Evolutionary conservation across 352 stramenopile species (phyloP).

Genomic region (Phytophthora sojae): DNA sequence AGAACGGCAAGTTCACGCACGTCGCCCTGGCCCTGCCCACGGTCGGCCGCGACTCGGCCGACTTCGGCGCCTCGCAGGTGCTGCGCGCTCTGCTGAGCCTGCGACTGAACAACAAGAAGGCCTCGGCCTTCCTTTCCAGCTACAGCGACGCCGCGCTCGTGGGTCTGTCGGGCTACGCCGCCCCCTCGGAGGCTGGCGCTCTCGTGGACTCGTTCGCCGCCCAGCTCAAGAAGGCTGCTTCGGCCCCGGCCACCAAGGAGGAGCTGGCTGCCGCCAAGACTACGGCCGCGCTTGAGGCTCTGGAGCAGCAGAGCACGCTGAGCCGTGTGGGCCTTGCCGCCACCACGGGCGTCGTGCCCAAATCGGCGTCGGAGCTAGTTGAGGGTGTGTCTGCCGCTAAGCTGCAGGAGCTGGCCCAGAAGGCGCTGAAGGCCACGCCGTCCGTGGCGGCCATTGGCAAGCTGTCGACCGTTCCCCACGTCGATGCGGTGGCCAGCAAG

Average conservation of each 20-base stretch:
- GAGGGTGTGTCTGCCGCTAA: constrained; percentile 66
- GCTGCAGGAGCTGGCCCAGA: constrained; percentile 82
- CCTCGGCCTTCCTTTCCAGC: constrained; percentile 62
- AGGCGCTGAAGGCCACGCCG: constrained; percentile 73
- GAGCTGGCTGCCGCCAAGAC: constrained; percentile 84
- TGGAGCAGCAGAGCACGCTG: constrained; percentile 49
- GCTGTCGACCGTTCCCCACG: constrained; percentile 71
- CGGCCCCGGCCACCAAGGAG: constrained; percentile 62
- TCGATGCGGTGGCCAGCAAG: constrained; percentile 79
- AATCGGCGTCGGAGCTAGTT: constrained; percentile 47
- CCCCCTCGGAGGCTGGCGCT: constrained; percentile 56
- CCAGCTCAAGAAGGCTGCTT: constrained; percentile 81
- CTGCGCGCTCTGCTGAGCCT: constrained; percentile 67
- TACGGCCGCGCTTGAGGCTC: constrained; percentile 52
- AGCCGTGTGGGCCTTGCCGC: constrained; percentile 53
- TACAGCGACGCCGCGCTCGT: constrained; percentile 75
- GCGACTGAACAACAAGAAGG: constrained; percentile 73
- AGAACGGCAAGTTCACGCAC: constrained; percentile 65
- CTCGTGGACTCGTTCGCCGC: constrained; percentile 76
- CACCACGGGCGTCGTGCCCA: constrained; percentile 43
- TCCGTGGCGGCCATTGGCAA: constrained; percentile 83
- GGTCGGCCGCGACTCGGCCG: constrained; percentile 48
- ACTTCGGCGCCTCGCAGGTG: constrained; percentile 69
- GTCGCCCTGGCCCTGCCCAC: constrained; percentile 78
- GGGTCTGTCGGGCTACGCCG: constrained; percentile 66